phyloP scores from a whole-genome alignment of 106 monocot species.

The Phalaenopsis equestris region DNA sequence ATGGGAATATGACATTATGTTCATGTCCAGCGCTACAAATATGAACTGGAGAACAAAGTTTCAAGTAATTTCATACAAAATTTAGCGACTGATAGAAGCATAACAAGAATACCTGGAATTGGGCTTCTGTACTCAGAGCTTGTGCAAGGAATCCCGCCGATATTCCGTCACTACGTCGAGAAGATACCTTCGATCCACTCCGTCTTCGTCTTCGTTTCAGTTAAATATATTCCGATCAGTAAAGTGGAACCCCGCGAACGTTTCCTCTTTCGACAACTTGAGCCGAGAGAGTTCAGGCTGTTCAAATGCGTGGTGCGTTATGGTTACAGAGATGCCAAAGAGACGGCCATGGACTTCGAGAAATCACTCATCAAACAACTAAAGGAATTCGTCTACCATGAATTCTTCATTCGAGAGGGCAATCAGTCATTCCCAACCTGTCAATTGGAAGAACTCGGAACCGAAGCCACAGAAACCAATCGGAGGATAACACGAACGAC shows the following conservation, averaged over 20 bases:
- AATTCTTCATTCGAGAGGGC: constrained; percentile 20
- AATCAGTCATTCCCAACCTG: background rate
- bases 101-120: constrained; percentile 46
- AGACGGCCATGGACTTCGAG: constrained; percentile 31
- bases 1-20: constrained; percentile 62
- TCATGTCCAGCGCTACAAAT: constrained; percentile 37
- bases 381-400: constrained; percentile 36
- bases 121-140: constrained; percentile 58
- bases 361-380: constrained; percentile 26
- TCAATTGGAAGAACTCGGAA: constrained; percentile 1
- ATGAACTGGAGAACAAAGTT: constrained; percentile 46
- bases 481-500: background rate
- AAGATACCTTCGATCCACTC: constrained; percentile 56
- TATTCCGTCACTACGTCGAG: constrained; percentile 45
- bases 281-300: constrained; percentile 33
- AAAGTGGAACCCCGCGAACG: constrained; percentile 38
- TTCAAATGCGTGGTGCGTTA: constrained; percentile 49
- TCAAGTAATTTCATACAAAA: constrained; percentile 32
- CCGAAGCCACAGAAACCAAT: background rate
- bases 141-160: constrained; percentile 53
- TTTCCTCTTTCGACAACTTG: constrained; percentile 43
- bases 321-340: constrained; percentile 33
- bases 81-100: constrained; percentile 18
- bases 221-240: constrained; percentile 47
- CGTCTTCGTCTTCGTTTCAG: constrained; percentile 44